Evolutionary conservation across 2,329 filamentous ascomycete species (phyloP), one percentile per base, ranked within the genome.

Genomic region (Bipolaris cookei): DNA sequence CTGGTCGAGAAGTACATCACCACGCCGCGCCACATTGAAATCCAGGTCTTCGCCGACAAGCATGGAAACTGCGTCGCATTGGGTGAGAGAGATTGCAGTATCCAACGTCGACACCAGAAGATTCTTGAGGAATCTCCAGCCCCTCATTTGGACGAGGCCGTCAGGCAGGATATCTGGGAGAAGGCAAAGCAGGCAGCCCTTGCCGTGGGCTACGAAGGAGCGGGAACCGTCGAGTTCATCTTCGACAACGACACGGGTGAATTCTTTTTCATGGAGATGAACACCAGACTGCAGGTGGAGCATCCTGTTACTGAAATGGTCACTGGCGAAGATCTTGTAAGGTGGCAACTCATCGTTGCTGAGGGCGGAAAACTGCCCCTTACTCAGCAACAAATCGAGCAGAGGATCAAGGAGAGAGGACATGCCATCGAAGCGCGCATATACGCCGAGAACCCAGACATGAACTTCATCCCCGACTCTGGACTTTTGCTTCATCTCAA

Each of bases 371-470:
- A 79, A 48, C 79, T 91, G 5, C 88, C 89, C 1, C 77, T 90
- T 14, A 87, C 83, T 0, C 89, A 91, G 68, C 81, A 83, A 45
- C 80, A 89, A 57, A 84, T 91, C 23, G 85, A 89, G 64, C 79
- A 84, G 58, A 83, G 87, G 62, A 98, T 99, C 74, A 82, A 82
- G 32, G 82, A 84, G 64, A 84, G 88, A 43, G 95, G 95, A 1
- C 91, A 93, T 69, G 95, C 93, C 10, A 96, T 99, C 59, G 95
- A 99, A 80, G 94, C 94, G 14, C 86, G 95, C 56, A 97, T 99
- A 66, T 99, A 99, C 75, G 95, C 95, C 7, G 95, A 99, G 76
- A 96, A 93, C 70, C 95, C 95, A 1, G 90, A 91, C 66, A 90
- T 83, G 72, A 92, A 92, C 53, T 99, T 99, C 78, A 88, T 97